These are phyloP conservation scores for Dimargaris xerosporica DNA, from an alignment of 192 early-diverging fungal species.

Conservation along the genomic window DNA sequence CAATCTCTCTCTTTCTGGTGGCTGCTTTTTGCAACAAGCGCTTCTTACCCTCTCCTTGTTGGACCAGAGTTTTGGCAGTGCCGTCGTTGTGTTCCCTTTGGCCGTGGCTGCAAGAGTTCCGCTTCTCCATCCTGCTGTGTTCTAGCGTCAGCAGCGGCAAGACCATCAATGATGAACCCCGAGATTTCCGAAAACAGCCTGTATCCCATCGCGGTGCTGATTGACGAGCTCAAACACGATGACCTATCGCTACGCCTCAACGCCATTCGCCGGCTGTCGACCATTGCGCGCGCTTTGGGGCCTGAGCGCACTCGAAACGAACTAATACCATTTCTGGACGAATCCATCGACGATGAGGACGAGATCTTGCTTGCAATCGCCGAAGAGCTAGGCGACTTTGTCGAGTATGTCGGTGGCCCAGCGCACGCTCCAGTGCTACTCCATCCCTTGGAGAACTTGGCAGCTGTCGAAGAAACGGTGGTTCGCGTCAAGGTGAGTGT, in stretches of 20 bases:
- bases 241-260: conserved; percentile 71
- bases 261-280: conserved; percentile 62
- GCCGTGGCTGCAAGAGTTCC: too few species aligned
- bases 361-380: conserved; percentile 88
- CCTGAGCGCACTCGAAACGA: conserved; percentile 87
- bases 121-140: too few species aligned
- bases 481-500: conserved; percentile 86
- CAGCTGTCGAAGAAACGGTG: conserved; percentile 92
- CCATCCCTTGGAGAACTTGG: conserved; percentile 86
- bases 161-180: background rate
- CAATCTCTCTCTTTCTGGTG: too few species aligned
- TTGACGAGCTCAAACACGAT: conserved; percentile 90
- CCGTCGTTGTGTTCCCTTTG: too few species aligned
- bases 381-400: conserved; percentile 84
- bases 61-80: too few species aligned
- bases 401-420: conserved; percentile 83
- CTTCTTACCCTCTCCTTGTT: too few species aligned
- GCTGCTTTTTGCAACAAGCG: too few species aligned
- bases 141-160: too few species aligned
- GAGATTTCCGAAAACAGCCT: conserved; percentile 35
- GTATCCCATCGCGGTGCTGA: conserved; percentile 77
- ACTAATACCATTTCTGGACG: conserved; percentile 95
- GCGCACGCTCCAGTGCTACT: conserved; percentile 74
- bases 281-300: conserved; percentile 87
- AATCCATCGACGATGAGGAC: conserved; percentile 99